phyloP scores from a whole-genome alignment of 176 grass and related monocot species.

The Triticum aestivum region IWGSC_CS_RefSeq_v2.1 NC_057807.1:479007108-479007607 shows the following conservation, averaged over 20 bases:
- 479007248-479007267: conserved; percentile 73
- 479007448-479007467: conserved; percentile 82
- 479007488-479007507: conserved; percentile 75
- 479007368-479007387: conserved; percentile 24
- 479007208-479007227: conserved; percentile 81
- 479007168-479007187: conserved; percentile 84
- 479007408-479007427: conserved; percentile 58
- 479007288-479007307: conserved; percentile 81
- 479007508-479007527: neutral
- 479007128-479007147: conserved; percentile 24
- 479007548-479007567: neutral
- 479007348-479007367: conserved; percentile 15
- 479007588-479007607: conserved; percentile 32
- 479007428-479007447: conserved; percentile 59
- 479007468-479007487: conserved; percentile 89
- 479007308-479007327: conserved; percentile 74
- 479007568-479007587: neutral
- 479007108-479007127: conserved; percentile 38
- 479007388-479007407: conserved; percentile 27
- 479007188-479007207: conserved; percentile 72
- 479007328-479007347: conserved; percentile 83
- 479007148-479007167: conserved; percentile 79
- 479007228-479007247: conserved; percentile 67
- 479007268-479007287: conserved; percentile 78
- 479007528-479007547: neutral